These are phyloP conservation scores for Kuraishia cidri DNA, from an alignment of 805 yeast genomes.

Conservation along the genomic window DNA sequence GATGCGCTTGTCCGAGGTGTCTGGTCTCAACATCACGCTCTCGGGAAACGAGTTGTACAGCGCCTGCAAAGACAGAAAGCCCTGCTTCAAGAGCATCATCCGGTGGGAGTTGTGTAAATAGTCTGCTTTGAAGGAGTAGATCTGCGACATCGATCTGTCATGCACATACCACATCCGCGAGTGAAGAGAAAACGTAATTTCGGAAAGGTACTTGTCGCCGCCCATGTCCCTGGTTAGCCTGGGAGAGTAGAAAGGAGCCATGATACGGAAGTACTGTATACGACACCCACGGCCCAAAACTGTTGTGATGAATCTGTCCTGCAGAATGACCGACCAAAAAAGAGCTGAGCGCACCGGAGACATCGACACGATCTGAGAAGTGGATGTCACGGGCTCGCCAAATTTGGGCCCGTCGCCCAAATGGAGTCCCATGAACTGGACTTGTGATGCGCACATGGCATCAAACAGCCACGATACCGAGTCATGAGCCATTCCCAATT, in stretches of 20 bases:
- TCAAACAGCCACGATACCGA: conserved; percentile 21
- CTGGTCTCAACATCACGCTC: conserved; percentile 6
- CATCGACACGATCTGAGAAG: conserved; percentile 5
- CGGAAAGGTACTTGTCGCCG: conserved; percentile 8
- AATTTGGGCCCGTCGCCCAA: conserved; percentile 4
- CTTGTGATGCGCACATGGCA: conserved; percentile 19
- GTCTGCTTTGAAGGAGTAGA: conserved; percentile 23
- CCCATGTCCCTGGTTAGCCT: conserved; percentile 1
- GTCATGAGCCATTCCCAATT: conserved; percentile 23
- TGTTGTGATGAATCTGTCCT: conserved; percentile 22
- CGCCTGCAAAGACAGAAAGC: conserved; percentile 12
- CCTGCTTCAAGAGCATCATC: conserved; percentile 17
- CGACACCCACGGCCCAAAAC: conserved; percentile 24
- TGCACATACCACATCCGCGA: conserved; percentile 21
- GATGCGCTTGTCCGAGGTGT: conserved; percentile 11
- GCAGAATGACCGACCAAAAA: conserved; percentile 22
- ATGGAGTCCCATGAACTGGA: conserved; percentile 19
- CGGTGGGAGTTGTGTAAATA: conserved; percentile 22
- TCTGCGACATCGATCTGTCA: conserved; percentile 20
- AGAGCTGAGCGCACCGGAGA: conserved; percentile 12
- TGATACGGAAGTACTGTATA: conserved; percentile 21
- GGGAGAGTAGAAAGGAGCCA: conserved; percentile 17
- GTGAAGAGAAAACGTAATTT: conserved; percentile 17
- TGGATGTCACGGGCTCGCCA: conserved; percentile 1
- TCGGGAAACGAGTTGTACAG: conserved; percentile 15